Evolutionary conservation across 257 asterid species (phyloP).

Genomic region (Rauvolfia tetraphylla): DNA sequence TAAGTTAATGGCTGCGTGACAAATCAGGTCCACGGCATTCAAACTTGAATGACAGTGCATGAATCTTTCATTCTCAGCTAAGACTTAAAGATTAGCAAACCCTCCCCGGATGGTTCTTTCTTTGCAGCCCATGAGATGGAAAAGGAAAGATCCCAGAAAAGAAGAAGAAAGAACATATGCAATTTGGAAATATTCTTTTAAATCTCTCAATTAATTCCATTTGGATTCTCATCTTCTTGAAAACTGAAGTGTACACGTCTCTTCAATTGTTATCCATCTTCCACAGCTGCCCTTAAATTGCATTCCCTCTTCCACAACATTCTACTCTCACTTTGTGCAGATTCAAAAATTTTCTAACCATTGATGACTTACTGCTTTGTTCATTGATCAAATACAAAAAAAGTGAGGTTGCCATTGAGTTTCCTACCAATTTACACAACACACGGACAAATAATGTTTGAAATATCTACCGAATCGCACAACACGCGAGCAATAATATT

Average conservation of each 20-base stretch:
- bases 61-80: slow-evolving; percentile 30
- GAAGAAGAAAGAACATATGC: slow-evolving; percentile 28
- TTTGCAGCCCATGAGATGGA: slow-evolving; percentile 35
- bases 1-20: no score
- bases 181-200: slow-evolving; percentile 7
- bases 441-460: no score
- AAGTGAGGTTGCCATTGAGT: not conserved
- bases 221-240: not conserved
- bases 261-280: not conserved
- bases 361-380: not conserved
- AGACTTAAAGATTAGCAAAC: not conserved
- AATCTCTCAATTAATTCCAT: slow-evolving; percentile 1
- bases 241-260: slow-evolving; percentile 16
- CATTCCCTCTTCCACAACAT: slow-evolving; percentile 12
- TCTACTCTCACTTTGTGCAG: not conserved
- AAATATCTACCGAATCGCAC: not conserved
- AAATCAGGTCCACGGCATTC: no score
- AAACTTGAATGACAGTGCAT: no score
- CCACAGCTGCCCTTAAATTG: not conserved
- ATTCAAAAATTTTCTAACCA: not conserved
- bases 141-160: slow-evolving; percentile 58
- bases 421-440: not conserved
- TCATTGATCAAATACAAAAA: no score
- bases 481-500: no score
- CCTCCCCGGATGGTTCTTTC: not conserved